Base-by-base conservation (phyloP, 2,329 filamentous ascomycete genomes). In the Ophiostoma tasmaniense region DNA sequence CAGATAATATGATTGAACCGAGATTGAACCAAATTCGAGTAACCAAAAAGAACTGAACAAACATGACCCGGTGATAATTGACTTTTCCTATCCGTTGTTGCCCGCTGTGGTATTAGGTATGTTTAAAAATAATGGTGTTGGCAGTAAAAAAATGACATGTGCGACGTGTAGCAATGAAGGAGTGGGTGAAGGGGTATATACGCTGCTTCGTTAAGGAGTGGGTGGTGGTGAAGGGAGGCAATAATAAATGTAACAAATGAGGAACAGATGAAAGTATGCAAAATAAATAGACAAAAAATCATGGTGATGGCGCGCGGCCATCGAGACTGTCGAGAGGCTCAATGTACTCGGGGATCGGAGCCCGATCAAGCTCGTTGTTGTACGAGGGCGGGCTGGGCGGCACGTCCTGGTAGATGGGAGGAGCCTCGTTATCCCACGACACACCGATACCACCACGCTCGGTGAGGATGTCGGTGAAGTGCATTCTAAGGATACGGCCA, bases 351-450 rank as follows among this genome's bases (percentile, higher is more conserved):
- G 81, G 81, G 69, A 78, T 73, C 5, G 71, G 69, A 59, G 64
- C 68, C n/a, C 73, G 71, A 7, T 67, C 67, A 4, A 71, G 78
- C 20, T 78, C 76, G 70, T 79, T 76, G 6, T 73, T 81, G 78
- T 93, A 93, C 6, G 82, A 84, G 0, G 94, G 94, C 66, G 94
- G 94, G 74, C 90, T 92, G 1, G 88, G 89, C 0, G 94, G 93
- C 59, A 98, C 93, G 76, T 98, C 92, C 78, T 95, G 90, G 79
- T 99, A 99, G 73, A 96, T 87, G 0, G 94, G 94, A 14, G 94
- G 94, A 75, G 91, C 89, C 81, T 99, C 94, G 79, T 97, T 94
- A 74, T 98, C 94, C 94, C 95, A 99, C 74, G 90, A 92, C 74
- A 99, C 93, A 66, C 94, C 93, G 76, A 97, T 85, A 22, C 94